Base-by-base conservation (phyloP, 2,329 filamentous ascomycete species). In the Aspergillus aculeatus region DNA sequence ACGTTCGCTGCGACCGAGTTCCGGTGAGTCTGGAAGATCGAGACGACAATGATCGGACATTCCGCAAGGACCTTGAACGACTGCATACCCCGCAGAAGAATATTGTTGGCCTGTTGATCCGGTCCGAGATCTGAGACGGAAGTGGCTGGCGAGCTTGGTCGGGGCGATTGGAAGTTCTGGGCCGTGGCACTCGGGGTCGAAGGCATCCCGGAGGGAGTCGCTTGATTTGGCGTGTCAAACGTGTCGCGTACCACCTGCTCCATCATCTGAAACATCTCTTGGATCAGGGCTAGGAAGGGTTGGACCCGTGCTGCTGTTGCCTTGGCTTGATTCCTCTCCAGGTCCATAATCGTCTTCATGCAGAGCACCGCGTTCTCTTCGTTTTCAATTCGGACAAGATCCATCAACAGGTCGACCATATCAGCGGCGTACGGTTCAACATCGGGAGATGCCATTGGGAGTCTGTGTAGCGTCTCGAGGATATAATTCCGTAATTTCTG, bases 291-390 rank as follows among this genome's bases (percentile, higher is more conserved):
- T 60, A 99, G 80, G 75, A 99, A 99, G 2, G 87, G 84, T 75
- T 98, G 94, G 3, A 97, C 93, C 73, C 91, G 92, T 59, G 85
- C 83, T n/a, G 80, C 78, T 7, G 97, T 86, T 26, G 89, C 87
- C 78, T 94, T 96, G 59, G 89, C 86, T 76, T 98, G 94, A 72
- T 96, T 92, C 52, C 95, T 88, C 83, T 96, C 92, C 65, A 98
- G 89, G 73, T 99, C 95, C 81, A 96, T 97, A 54, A 96, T 92
- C 14, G 94, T 96, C 82, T 99, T 99, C 79, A 99, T 92, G 74
- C 94, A 97, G 63, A 99, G 81, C n/a, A 96, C 92, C 2, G 94
- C 95, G 82, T 99, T 99, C 64, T 99, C 95, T 78, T 99, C 95
- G 69, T 99, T 99, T 77, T 99, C 95, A 47, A 87, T 89, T 67